Conservation (phyloP, 1,284 basidiomycete genomes). For the Papiliotrema laurentii region DNA sequence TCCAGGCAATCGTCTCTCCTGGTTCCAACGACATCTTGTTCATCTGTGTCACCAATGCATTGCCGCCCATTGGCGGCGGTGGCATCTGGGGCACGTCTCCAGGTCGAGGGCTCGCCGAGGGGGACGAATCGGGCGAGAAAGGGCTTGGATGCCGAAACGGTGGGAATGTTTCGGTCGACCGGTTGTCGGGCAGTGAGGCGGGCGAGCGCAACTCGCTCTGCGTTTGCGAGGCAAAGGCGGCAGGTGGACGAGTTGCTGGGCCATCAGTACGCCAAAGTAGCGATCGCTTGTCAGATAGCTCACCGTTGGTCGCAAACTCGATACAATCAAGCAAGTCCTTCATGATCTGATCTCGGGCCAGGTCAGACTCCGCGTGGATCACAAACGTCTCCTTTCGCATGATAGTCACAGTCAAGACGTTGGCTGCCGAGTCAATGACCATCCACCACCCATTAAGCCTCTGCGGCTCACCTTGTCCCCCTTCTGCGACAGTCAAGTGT, state of each 20-base stretch:
- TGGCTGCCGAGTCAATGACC: too few relatives aligned
- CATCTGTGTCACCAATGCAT: constrained; percentile 31
- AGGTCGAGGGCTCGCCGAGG: constrained; percentile 22
- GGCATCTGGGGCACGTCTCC: constrained; percentile 15
- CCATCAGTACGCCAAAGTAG: neutral
- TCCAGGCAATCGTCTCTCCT: constrained; percentile 31
- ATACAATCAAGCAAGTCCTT: constrained; percentile 78
- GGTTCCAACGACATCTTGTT: constrained; percentile 30
- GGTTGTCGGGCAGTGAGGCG: constrained; percentile 18
- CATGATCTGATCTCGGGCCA: constrained; percentile 63
- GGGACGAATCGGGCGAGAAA: constrained; percentile 23
- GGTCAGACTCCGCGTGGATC: constrained; percentile 61
- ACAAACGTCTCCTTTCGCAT: constrained; percentile 83
- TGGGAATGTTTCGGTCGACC: constrained; percentile 19
- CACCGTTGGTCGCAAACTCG: constrained; percentile 69
- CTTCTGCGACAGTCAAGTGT: constrained; percentile 69
- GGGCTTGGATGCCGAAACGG: constrained; percentile 32
- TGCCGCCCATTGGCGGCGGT: constrained; percentile 22
- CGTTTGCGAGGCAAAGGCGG: constrained; percentile 4
- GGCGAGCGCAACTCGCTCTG: constrained; percentile 22
- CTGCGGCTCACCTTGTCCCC: constrained; percentile 48
- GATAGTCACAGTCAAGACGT: constrained; percentile 70
- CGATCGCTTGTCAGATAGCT: constrained; percentile 33
- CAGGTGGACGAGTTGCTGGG: constrained; percentile 11
- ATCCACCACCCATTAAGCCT: too few relatives aligned